phyloP scores from a whole-genome alignment of 2,329 filamentous ascomycete genomes.

The Remersonia thermophila region DNA sequence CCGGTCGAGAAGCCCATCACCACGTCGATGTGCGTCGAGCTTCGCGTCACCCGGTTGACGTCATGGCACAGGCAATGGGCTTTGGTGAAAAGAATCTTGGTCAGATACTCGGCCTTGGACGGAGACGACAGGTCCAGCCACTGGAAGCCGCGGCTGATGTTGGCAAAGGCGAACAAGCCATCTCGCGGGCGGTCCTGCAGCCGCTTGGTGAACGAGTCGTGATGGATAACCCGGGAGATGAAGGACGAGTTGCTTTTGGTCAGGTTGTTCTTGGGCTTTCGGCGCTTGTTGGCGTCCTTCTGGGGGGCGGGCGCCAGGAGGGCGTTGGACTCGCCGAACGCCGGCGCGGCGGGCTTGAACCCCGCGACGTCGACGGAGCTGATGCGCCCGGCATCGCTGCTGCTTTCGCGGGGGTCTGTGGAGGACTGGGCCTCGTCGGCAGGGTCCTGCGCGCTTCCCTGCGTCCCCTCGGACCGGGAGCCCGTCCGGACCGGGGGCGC shows the following conservation, averaged over 20 bases:
- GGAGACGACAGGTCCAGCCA: constrained; percentile 83
- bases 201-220: constrained; percentile 68
- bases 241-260: constrained; percentile 98
- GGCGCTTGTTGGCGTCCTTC: constrained; percentile 66
- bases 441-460: constrained; percentile 47
- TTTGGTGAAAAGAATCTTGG: constrained; percentile 94
- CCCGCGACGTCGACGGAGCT: constrained; percentile 40
- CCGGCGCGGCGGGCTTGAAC: constrained; percentile 38
- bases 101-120: constrained; percentile 74
- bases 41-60: constrained; percentile 74
- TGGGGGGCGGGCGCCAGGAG: constrained; percentile 50
- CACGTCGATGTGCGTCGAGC: constrained; percentile 68
- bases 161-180: constrained; percentile 82
- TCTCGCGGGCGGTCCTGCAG: constrained; percentile 66
- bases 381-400: constrained; percentile 34
- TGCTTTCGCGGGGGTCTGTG: constrained; percentile 45
- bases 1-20: constrained; percentile 93
- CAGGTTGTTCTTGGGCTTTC: constrained; percentile 97
- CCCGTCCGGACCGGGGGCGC: constrained; percentile 43
- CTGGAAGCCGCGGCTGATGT: constrained; percentile 89
- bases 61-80: constrained; percentile 93
- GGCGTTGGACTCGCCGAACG: constrained; percentile 79
- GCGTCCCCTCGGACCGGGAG: constrained; percentile 32
- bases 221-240: constrained; percentile 88
- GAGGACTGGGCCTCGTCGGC: constrained; percentile 49